Evolutionary conservation across 2,329 filamentous ascomycete species (phyloP), one percentile per base, ranked within the genome.

Genomic region (Didymosphaeria variabile): DNA sequence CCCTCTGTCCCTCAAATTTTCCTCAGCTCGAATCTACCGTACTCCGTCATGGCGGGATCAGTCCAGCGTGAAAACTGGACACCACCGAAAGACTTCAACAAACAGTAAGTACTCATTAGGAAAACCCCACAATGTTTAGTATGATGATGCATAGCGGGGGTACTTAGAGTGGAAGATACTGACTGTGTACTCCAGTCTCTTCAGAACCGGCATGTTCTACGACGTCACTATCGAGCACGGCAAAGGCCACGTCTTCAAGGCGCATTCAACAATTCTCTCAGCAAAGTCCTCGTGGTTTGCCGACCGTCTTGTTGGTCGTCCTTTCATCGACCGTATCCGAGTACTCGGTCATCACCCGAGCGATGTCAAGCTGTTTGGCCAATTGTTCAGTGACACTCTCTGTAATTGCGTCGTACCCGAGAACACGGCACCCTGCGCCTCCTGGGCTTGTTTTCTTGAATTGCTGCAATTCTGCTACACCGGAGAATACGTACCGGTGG

Each of bases 161-260:
- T n/a, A n/a, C n/a, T n/a, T n/a, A n/a, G n/a, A n/a, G n/a, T n/a
- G n/a, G n/a, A n/a, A 29, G 19, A 21, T 2, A 47, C 45, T 29
- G 15, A 47, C 9, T 8, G 52, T 12, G 10, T 6, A 12, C 46
- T 23, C 23, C 9, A 44, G 40, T 8, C 38, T 52, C 19, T 58
- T 58, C 36, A 12, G 55, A 12, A 59, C 42, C 21, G 57, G 57
- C 44, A 50, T 55, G 13, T 55, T 59, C 34, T 59, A 51, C 19
- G 42, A 59, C 32, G 17, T 54, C 9, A 59, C 42, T 5, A 23
- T 59, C 13, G 42, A 15, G 5, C 38, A 23, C 19, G 23, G 23
- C 8, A 29, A 45, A 13, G 9, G 26, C 3, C 51, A 59, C 13
- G 31, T 15, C 3, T 19, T 47, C 51, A 54, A 59, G 8, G 51